These are phyloP conservation scores for Melanogaster broomeanus DNA, from an alignment of 768 basidiomycete species.

Conservation along the genomic window DNA sequence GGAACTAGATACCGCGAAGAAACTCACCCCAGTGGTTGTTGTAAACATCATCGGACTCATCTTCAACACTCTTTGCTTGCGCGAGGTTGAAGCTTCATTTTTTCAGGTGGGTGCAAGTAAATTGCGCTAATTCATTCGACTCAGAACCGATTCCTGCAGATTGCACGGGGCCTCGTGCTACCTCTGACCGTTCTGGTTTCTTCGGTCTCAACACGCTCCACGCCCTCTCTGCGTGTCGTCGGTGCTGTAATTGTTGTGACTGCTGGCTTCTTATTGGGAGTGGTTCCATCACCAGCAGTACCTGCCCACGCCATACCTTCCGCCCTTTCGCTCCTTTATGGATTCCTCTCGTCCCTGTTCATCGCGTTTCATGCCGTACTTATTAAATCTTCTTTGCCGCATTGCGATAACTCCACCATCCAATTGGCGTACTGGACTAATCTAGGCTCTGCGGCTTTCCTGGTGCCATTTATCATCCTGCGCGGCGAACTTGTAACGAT, in stretches of 20 bases:
- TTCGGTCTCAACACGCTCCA: slow-evolving; percentile 53
- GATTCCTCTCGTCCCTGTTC: slow-evolving; percentile 70
- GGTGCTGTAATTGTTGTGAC: slow-evolving; percentile 65
- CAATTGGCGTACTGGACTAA: slow-evolving; percentile 83
- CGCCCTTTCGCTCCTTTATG: slow-evolving; percentile 63
- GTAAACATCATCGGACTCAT: slow-evolving; percentile 76
- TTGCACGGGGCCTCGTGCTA: slow-evolving; percentile 81
- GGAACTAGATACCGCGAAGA: slow-evolving; percentile 53
- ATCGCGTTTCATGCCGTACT: slow-evolving; percentile 77
- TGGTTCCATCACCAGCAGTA: slow-evolving; percentile 54
- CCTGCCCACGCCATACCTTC: slow-evolving; percentile 49
- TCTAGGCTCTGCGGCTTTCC: slow-evolving; percentile 61
- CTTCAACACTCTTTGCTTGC: slow-evolving; percentile 78
- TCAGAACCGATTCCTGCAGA: slow-evolving; percentile 41
- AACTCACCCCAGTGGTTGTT: slow-evolving; percentile 60
- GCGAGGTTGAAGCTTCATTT: slow-evolving; percentile 78
- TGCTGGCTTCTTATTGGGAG: slow-evolving; percentile 74
- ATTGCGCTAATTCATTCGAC: neutral
- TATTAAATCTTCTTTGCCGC: slow-evolving; percentile 68
- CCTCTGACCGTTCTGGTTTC: slow-evolving; percentile 81
- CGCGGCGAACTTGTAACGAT: slow-evolving; percentile 52
- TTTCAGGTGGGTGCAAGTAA: slow-evolving; percentile 56
- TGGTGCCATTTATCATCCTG: slow-evolving; percentile 64
- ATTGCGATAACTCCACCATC: slow-evolving; percentile 71
- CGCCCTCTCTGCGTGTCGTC: slow-evolving; percentile 57